Evolutionary conservation across 306 rosid genomes (phyloP), one percentile per base, ranked within the genome.

Genomic region (Prinsepia uniflora): DNA sequence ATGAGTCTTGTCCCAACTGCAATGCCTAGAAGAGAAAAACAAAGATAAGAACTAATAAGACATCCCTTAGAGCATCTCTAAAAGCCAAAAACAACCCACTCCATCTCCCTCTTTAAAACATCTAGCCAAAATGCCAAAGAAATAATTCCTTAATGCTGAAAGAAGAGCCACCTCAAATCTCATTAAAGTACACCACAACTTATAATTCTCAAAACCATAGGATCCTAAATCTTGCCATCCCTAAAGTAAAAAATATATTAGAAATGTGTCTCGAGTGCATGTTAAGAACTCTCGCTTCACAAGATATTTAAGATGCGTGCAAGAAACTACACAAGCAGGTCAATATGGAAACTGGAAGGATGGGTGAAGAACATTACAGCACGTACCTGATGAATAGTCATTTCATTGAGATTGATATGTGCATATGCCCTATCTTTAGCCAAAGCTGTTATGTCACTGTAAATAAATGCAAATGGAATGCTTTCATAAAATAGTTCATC

Each of bases 361-460:
- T 18, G 24, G n/a, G 34, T 59, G 14, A 19, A 18, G 5, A 44
- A 50, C 48, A 48, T 36, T 9, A 59, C 20, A 49, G 67, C 20
- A 65, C 68, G 76, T 80, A 86, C 99, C 96, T 89, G 99, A 75
- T 95, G 95, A 74, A 95, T 83, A 57, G 97, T 95, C 90, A 95
- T 89, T 76, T 89, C 99, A 69, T 95, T 96, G 49, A 95, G 92
- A 84, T 95, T 95, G 60, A 86, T 86, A 57, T 81, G 96, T 53
- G 97, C 84, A 77, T 95, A 95, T 60, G 91, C 91, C 78, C 91
- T 91, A 87, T 91, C 99, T 85, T 85, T 95, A 59, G 99, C 99
- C 89, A 95, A 87, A 68, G 99, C 96, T 66, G 97, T 95, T 79
- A 95, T 95, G 81, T 95, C 99, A 82, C 99, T 95, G 85, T 58